phyloP scores from a whole-genome alignment of 495 filamentous ascomycete genomes.

The Letharia lupina region DNA sequence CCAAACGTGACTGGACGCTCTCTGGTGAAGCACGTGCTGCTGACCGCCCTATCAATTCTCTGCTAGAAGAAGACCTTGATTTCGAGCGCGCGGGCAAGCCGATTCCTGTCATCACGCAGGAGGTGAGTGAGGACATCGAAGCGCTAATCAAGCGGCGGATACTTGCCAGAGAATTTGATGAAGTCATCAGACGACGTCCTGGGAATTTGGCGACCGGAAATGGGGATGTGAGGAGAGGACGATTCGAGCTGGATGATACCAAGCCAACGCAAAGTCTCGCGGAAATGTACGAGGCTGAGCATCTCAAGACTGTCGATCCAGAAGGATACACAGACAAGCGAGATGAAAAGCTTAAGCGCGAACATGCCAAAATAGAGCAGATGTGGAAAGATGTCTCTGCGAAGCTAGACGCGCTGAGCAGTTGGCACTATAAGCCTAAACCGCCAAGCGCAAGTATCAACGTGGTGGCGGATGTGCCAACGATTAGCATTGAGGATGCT shows the following conservation, averaged over 20 bases:
- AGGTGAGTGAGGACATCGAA: conserved; percentile 86
- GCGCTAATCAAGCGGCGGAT: conserved; percentile 92
- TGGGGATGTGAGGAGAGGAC: conserved; percentile 49
- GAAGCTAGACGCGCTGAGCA: conserved; percentile 79
- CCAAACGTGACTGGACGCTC: conserved; percentile 85
- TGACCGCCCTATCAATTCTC: conserved; percentile 78
- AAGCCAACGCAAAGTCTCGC: conserved; percentile 82
- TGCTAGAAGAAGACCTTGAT: conserved; percentile 90
- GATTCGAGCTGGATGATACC: conserved; percentile 75
- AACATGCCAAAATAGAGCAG: conserved; percentile 75
- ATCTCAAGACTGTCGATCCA: conserved; percentile 68
- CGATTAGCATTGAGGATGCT: conserved; percentile 90
- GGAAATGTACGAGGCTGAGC: conserved; percentile 90
- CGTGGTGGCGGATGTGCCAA: conserved; percentile 80
- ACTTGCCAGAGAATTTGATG: conserved; percentile 84
- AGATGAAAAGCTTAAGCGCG: conserved; percentile 70
- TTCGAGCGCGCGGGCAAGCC: conserved; percentile 96
- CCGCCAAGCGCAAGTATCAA: conserved; percentile 67
- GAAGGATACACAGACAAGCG: conserved; percentile 68
- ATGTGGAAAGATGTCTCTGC: conserved; percentile 77
- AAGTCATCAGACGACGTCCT: conserved; percentile 77
- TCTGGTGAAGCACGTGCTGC: conserved; percentile 78
- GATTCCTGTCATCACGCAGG: conserved; percentile 87
- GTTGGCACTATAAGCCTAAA: conserved; percentile 93
- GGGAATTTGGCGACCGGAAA: conserved; percentile 51